These are phyloP conservation scores for Mortierella sp. DNA, from an alignment of 371 early-diverging fungal genomes.

Conservation along the genomic window DNA sequence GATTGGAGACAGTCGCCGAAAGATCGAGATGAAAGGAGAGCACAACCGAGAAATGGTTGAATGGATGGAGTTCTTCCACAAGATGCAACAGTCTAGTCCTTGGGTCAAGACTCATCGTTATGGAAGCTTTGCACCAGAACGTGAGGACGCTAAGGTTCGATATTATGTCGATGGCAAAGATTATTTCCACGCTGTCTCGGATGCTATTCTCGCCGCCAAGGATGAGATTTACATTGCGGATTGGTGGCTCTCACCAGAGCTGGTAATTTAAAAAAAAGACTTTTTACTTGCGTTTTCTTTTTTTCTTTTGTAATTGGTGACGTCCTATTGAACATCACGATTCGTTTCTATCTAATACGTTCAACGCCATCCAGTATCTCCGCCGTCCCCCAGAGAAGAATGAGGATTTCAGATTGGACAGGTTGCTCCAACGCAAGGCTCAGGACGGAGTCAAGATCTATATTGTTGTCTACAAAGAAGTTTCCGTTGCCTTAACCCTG, in stretches of 20 bases:
- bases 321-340: no score
- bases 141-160: constrained; percentile 73
- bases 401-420: constrained; percentile 86
- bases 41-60: constrained; percentile 73
- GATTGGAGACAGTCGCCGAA: constrained; percentile 69
- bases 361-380: constrained; percentile 70
- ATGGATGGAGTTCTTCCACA: constrained; percentile 72
- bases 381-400: constrained; percentile 81
- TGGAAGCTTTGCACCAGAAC: constrained; percentile 87
- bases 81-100: constrained; percentile 72
- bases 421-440: constrained; percentile 86
- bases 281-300: no score
- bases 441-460: constrained; percentile 91
- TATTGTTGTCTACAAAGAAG: constrained; percentile 92
- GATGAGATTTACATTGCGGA: constrained; percentile 88
- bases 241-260: constrained; percentile 93
- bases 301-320: no score
- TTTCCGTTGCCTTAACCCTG: constrained; percentile 82
- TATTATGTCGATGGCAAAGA: constrained; percentile 88
- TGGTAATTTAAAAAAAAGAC: constrained; percentile 59
- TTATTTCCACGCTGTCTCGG: constrained; percentile 86
- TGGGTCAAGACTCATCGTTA: constrained; percentile 80
- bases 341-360: no score
- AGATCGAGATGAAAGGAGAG: constrained; percentile 78
- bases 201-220: constrained; percentile 82